A percentile compares a stretch with the other conserved stretches of the same genome.
Evolutionary conservation across 2,329 filamentous ascomycete genomes (phyloP).

Genomic region (Lasiodiplodia sp.): DNA sequence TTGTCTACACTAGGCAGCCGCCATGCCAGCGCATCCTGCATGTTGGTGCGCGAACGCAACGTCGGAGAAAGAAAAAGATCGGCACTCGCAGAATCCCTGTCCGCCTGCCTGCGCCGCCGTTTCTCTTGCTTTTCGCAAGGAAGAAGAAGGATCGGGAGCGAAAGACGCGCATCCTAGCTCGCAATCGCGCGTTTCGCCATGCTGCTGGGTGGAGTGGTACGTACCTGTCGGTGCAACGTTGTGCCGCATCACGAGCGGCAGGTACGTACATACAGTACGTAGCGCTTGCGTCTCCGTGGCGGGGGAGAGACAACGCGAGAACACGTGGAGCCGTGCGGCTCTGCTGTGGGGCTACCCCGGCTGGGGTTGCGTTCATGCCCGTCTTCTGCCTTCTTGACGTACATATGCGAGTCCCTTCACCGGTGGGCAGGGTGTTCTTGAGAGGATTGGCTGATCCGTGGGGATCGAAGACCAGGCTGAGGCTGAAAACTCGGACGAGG

Average conservation of each 20-base stretch:
- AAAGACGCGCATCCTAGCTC: neutral
- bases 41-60: too few species aligned
- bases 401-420: neutral
- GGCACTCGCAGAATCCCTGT: too few species aligned
- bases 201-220: neutral
- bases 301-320: neutral
- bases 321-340: neutral
- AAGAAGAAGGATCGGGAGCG: too few species aligned
- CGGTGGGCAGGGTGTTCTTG: neutral
- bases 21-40: too few species aligned
- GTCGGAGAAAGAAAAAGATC: too few species aligned
- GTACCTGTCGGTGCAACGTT: neutral
- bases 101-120: too few species aligned
- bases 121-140: too few species aligned
- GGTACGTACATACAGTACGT: neutral
- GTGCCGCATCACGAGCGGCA: neutral
- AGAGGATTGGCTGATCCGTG: too few species aligned
- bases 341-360: neutral
- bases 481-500: neutral
- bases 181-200: neutral
- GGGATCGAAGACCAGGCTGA: neutral
- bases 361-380: neutral
- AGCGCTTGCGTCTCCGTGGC: neutral
- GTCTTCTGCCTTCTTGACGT: neutral
- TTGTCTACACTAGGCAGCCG: too few species aligned